Evolutionary conservation across 2,329 filamentous ascomycete species (phyloP).

Genomic region (Aspergillus floridensis): DNA sequence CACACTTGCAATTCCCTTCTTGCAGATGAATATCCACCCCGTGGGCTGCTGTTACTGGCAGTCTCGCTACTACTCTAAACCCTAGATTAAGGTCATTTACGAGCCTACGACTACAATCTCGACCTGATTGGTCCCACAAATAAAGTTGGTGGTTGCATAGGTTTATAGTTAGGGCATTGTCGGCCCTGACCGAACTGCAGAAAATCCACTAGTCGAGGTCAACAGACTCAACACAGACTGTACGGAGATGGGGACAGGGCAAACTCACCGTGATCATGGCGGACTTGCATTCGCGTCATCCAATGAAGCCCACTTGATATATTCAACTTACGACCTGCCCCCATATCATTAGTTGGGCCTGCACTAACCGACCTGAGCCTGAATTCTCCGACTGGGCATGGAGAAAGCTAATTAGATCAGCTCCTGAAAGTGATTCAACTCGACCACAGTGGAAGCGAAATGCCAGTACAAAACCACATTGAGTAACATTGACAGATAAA

Average conservation of each 20-base stretch:
- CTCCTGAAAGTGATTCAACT: no score
- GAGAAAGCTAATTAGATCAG: no score
- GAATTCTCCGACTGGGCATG: neutral
- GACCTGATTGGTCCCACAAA: neutral
- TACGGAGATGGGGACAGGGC: no score
- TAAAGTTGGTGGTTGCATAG: neutral
- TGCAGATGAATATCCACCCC: no score
- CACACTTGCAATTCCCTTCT: no score
- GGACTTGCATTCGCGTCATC: neutral
- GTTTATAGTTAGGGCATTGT: neutral
- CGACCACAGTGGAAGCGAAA: no score
- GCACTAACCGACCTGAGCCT: neutral
- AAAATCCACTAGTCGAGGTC: no score
- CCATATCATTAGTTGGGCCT: slow-evolving; percentile 10
- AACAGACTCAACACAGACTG: no score
- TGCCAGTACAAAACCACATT: neutral
- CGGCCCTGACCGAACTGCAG: neutral
- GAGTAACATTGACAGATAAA: no score
- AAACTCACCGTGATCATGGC: no score
- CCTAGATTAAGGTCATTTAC: neutral
- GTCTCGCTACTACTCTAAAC: no score
- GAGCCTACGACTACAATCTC: neutral
- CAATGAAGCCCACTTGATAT: neutral
- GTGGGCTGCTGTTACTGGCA: no score
- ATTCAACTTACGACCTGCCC: slow-evolving; percentile 12